Conservation (phyloP, 163 green algal species). For the Smithsoniella earleae region DNA sequence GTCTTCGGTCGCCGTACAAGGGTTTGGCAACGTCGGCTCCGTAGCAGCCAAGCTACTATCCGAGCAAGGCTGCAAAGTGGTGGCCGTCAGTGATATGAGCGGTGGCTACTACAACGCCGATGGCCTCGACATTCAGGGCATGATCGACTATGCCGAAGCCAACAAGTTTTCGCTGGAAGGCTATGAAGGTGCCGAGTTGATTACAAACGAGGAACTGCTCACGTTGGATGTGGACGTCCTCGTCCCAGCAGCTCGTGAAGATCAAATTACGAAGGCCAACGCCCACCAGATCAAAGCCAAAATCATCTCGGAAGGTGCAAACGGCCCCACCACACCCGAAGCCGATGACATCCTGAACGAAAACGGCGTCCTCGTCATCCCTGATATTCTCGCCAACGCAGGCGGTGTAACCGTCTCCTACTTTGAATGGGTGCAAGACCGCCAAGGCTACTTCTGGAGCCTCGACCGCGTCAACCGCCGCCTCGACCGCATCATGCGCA, state of each 20-base stretch:
- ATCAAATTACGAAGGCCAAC: background rate
- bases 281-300: background rate
- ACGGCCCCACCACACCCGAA: background rate
- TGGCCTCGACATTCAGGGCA: no score
- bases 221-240: slow-evolving; percentile 2
- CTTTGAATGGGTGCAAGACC: slow-evolving; percentile 6
- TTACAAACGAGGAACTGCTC: slow-evolving; percentile 1
- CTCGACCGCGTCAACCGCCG: background rate
- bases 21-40: slow-evolving; percentile 65
- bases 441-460: background rate
- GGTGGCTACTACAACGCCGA: background rate
- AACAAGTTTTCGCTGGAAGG: no score
- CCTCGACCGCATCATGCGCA: background rate
- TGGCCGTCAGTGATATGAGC: slow-evolving; percentile 37
- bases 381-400: slow-evolving; percentile 21
- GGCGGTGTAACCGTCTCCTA: slow-evolving; percentile 13
- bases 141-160: no score
- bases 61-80: slow-evolving; percentile 49
- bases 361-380: background rate
- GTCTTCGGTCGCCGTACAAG: slow-evolving; percentile 37
- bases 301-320: background rate
- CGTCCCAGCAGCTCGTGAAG: background rate
- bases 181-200: no score
- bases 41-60: slow-evolving; percentile 48
- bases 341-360: background rate